Evolutionary conservation across 352 stramenopile species (phyloP).

Genomic region (Pythium pyrilobum): DNA sequence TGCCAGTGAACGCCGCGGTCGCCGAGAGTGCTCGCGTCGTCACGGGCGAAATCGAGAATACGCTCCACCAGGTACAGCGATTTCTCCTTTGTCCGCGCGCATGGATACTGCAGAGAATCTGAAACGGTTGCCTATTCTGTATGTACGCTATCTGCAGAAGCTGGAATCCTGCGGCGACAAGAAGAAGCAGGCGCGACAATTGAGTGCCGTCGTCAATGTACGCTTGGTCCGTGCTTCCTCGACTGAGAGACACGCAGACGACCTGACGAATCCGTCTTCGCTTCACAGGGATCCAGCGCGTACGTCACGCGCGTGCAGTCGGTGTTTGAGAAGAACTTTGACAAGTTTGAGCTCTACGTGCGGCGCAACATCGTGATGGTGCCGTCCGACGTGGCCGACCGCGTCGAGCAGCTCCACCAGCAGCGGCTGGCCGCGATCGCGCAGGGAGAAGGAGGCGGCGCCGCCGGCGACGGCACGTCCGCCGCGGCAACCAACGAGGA

Average conservation of each 20-base stretch:
- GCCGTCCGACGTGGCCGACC: slow-evolving; percentile 33
- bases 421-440: slow-evolving; percentile 17
- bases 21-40: slow-evolving; percentile 44
- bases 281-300: slow-evolving; percentile 34
- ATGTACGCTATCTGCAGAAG: neutral
- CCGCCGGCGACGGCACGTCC: neutral
- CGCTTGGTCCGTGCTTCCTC: too few species aligned
- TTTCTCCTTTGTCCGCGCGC: neutral
- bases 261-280: too few species aligned
- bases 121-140: neutral
- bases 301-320: slow-evolving; percentile 60
- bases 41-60: slow-evolving; percentile 62
- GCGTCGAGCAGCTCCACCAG: slow-evolving; percentile 34
- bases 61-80: slow-evolving; percentile 45
- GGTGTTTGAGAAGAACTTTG: slow-evolving; percentile 77
- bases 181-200: slow-evolving; percentile 52
- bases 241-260: too few species aligned
- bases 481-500: slow-evolving; percentile 2
- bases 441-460: neutral
- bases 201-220: slow-evolving; percentile 63
- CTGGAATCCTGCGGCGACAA: slow-evolving; percentile 46
- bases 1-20: slow-evolving; percentile 39
- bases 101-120: neutral
- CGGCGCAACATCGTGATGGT: slow-evolving; percentile 68
- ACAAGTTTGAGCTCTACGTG: slow-evolving; percentile 81